Percentiles rank a stretch among this genome's conserved stretches.
These are phyloP conservation scores for Aspergillus sp. DNA, from an alignment of 2,329 filamentous ascomycete species.

Conservation along the genomic window DNA sequence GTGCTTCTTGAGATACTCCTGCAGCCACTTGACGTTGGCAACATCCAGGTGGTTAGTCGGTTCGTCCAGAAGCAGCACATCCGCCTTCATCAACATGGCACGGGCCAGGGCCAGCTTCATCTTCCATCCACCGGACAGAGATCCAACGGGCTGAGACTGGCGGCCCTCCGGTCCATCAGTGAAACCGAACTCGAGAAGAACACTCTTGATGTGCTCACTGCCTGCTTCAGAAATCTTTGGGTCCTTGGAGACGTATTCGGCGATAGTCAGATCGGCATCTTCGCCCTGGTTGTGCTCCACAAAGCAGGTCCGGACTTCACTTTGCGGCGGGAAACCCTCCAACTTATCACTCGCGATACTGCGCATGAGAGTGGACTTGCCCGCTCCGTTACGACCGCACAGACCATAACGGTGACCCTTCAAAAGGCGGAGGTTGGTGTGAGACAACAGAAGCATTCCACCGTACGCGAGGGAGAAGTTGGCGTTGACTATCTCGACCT, in stretches of 20 bases:
- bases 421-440: conserved; percentile 88
- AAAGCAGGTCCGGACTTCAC: conserved; percentile 91
- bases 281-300: conserved; percentile 99
- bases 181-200: conserved; percentile 90
- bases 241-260: conserved; percentile 88
- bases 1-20: conserved; percentile 93
- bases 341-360: conserved; percentile 93
- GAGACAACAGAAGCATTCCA: conserved; percentile 92
- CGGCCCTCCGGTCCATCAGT: conserved; percentile 82
- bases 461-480: conserved; percentile 97
- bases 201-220: conserved; percentile 72
- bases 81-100: conserved; percentile 95
- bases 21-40: conserved; percentile 90
- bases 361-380: conserved; percentile 98
- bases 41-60: conserved; percentile 98
- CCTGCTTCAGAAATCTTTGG: conserved; percentile 77
- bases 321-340: conserved; percentile 90
- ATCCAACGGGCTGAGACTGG: conserved; percentile 86
- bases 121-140: conserved; percentile 97
- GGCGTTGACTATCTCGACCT: conserved; percentile 94
- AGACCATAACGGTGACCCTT: conserved; percentile 98
- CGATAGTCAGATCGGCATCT: conserved; percentile 91
- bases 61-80: conserved; percentile 94
- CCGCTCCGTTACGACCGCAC: conserved; percentile 92
- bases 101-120: conserved; percentile 97